A percentile compares a stretch with the other conserved stretches of the same genome.
phyloP scores from a whole-genome alignment of 371 early-diverging fungal genomes.

The Amoeboaphelidium occidentale region DNA sequence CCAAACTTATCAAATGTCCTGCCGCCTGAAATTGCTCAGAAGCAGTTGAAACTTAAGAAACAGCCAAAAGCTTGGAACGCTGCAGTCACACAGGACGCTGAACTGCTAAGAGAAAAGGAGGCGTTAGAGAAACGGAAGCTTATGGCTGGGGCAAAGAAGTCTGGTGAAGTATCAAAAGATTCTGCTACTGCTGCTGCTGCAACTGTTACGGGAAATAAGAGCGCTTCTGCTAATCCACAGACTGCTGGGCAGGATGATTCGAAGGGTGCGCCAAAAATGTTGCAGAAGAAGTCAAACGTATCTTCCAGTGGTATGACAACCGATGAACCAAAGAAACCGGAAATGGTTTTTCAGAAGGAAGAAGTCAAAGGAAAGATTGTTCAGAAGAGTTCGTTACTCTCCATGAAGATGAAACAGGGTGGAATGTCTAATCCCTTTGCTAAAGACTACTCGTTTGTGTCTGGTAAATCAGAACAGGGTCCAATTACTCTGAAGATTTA shows the following conservation, averaged over 20 bases:
- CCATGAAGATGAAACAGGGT: neutral
- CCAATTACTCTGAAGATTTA: conserved; percentile 36
- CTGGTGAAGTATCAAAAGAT: neutral
- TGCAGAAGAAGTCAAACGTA: too few species aligned
- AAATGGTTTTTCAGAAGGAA: too few species aligned
- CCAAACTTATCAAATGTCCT: neutral
- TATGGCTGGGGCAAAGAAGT: neutral
- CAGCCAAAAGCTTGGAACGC: neutral
- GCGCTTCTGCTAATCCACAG: neutral
- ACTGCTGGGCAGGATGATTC: neutral
- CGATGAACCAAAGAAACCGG: neutral
- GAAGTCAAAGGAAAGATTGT: neutral
- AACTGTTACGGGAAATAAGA: too few species aligned
- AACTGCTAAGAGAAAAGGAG: neutral
- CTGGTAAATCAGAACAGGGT: conserved; percentile 29
- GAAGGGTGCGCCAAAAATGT: too few species aligned
- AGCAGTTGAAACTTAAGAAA: neutral
- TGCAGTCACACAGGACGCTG: neutral
- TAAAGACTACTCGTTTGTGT: conserved; percentile 1
- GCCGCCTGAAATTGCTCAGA: neutral
- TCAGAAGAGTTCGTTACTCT: neutral
- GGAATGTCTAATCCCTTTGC: neutral
- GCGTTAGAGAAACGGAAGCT: neutral
- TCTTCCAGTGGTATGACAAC: neutral
- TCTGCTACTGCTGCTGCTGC: neutral